Base-by-base conservation (phyloP, 2,329 filamentous ascomycete genomes). In the Ilyonectria sp. region DNA sequence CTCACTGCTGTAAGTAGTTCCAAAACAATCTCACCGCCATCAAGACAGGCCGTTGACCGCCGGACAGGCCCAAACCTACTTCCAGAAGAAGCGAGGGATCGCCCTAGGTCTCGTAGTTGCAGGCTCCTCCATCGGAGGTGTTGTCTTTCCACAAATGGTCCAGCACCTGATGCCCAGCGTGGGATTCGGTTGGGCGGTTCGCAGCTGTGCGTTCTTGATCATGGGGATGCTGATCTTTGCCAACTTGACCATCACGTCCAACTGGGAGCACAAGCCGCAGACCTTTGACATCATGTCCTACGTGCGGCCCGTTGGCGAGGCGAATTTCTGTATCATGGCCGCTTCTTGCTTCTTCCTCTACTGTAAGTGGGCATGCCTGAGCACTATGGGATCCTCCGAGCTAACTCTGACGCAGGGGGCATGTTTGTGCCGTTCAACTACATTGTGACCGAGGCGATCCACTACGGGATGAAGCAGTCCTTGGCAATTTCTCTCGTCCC, bases 51-150 rank as follows among this genome's bases (percentile, higher is more conserved):
- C 23, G 33, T 44, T 69, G 46, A 63, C 37, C 37, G 17, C 26
- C 35, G 6, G 49, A 15, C 4, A 73, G 71, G 60, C 69, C 19
- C 67, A 71, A 54, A 70, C 71, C 4, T 67, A 68, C 49, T 72
- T 72, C 37, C 49, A 68, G 11, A 82, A 80, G 59, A 85, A 82
- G 65, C 83, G 87, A 61, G 85, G 84, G 0, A 76, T 91, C 6
- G 89, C 87, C 3, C 85, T 91, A 47, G 89, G 89, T 1, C 76
- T 91, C 6, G 86, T 87, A 2, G 87, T 88, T 2, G 86, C 84
- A 3, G 90, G 89, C 4, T 87, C 84, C 44, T 86, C 85, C n/a
- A 80, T 88, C 5, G 86, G 87, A 5, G 86, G 86, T 13, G 77
- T 89, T 33, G 76, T 88, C 15, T 89, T 87, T 49, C 71, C 73